Base-by-base conservation (phyloP, 2,329 filamentous ascomycete species). In the Talaromyces piceae region DNA sequence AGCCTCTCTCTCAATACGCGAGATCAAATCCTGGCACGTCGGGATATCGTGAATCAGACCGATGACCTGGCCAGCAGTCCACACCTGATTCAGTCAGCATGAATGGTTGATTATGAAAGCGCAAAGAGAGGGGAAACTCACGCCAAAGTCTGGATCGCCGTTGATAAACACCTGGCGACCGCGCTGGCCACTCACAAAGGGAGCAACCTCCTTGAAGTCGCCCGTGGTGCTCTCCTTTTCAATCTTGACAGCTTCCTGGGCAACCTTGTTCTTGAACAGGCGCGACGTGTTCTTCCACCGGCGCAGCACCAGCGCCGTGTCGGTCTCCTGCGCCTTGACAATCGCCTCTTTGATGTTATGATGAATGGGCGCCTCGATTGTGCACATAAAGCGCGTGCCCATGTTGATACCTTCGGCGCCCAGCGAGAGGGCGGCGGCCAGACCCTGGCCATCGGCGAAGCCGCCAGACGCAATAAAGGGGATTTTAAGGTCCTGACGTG, bases 371-470 rank as follows among this genome's bases (percentile, higher is more conserved):
- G 91, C 84, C 72, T 97, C 93, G 41, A 91, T 77, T 0, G 93
- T 97, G 74, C 87, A 91, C 88, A 98, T 94, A 76, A 97, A 98
- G 39, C 93, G 79, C 8, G 93, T 98, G 52, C 93, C 93, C 93
- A 98, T 98, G 73, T 98, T 98, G 73, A 97, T 84, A 56, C 93
- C 93, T 67, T 88, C 88, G 0, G 93, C 93, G 30, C 93, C 93
- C 11, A 98, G 79, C 37, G 86, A 85, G 60, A 98, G 76, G 6
- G 93, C 93, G 2, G 91, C 93, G 1, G 93, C 93, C 18, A 98
- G 79, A 3, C 93, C 93, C 63, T 95, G 82, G 0, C 93, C 93
- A 67, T 98, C 93, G 11, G 90, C 91, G 65, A 98, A 97, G 2
- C 93, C 93, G 51, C 93, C 93, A 1, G 87, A 94, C 1, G 93